Base-by-base conservation (phyloP, 2,329 filamentous ascomycete species). In the Botrytis medusae region DNA sequence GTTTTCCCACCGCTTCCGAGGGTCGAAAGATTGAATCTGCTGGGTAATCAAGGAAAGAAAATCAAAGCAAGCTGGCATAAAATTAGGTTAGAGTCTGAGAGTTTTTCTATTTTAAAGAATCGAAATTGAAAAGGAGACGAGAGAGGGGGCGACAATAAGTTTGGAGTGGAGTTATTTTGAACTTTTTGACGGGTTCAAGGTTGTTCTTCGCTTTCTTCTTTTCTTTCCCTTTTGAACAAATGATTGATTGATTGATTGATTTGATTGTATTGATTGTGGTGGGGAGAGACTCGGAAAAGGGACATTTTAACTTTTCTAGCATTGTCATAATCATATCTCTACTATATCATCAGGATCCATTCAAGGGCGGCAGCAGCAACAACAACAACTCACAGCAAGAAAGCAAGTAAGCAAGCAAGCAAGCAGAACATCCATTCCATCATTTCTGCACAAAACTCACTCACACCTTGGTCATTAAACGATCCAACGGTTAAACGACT, bases 171-270 rank as follows among this genome's bases (percentile, higher is more conserved):
- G 48, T 68, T 32, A 40, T 29, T 57, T 37, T 32, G 29, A 32
- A 59, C n/a, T 34, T 42, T n/a, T n/a, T 57, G 64, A 68, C 54
- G 48, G 64, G 46, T 68, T 68, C 64, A 68, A 42, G 48, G 48
- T 68, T 68, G 34, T 64, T 22, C 16, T 22, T 22, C 29, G 32
- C 22, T 32, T 32, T 46, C 44, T 32, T 64, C 29, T 29, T 8
- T 29, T 29, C 51, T 57, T 9, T 16, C 51, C 16, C n/a, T 57
- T 29, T 29, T 8, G 29, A 48, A 65, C 42, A 34, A 16, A 20
- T 63, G 40, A 29, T 44, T 44, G 48, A 25, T 54, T 48, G 25
- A 22, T 7, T 63, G 37, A n/a, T 44, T 44, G 48, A 25, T 57
- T 51, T 46, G 51, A 29, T 54, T 8, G n/a, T 32, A 29, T 32